A percentile compares a stretch with the other conserved stretches of the same genome.
Evolutionary conservation across 2,329 filamentous ascomycete species (phyloP).

Genomic region (Zymoseptoria pseudotritici): DNA sequence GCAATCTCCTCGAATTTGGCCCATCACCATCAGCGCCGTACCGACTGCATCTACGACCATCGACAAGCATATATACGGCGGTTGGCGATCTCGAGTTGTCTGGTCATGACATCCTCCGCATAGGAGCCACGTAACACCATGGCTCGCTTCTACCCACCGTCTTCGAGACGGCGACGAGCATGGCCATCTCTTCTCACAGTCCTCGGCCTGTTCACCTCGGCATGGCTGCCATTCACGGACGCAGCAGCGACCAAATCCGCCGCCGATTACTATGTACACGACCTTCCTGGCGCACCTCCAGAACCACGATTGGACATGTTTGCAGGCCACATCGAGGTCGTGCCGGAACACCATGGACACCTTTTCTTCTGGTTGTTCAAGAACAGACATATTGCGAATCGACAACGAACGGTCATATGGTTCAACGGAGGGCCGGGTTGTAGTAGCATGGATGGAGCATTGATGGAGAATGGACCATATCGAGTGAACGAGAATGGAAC

Average conservation of each 20-base stretch:
- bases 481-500: constrained; percentile 66
- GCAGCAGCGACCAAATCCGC: constrained; percentile 50
- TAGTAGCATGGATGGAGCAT: constrained; percentile 89
- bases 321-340: constrained; percentile 92
- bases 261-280: constrained; percentile 83
- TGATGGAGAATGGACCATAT: constrained; percentile 97
- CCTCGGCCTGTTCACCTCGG: constrained; percentile 8
- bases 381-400: constrained; percentile 89
- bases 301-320: constrained; percentile 87
- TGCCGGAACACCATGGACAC: constrained; percentile 77
- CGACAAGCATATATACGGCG: background rate
- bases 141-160: background rate
- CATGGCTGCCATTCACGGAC: constrained; percentile 13
- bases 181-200: constrained; percentile 3
- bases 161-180: background rate
- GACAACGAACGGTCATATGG: constrained; percentile 89
- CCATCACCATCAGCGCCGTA: background rate
- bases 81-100: background rate
- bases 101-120: background rate
- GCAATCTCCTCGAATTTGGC: background rate
- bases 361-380: constrained; percentile 98
- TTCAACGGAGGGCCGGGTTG: constrained; percentile 94
- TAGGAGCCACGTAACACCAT: background rate
- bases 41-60: background rate
- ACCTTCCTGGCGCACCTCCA: constrained; percentile 71